phyloP scores from a whole-genome alignment of 106 monocot species.

The Allium sativum region DNA sequence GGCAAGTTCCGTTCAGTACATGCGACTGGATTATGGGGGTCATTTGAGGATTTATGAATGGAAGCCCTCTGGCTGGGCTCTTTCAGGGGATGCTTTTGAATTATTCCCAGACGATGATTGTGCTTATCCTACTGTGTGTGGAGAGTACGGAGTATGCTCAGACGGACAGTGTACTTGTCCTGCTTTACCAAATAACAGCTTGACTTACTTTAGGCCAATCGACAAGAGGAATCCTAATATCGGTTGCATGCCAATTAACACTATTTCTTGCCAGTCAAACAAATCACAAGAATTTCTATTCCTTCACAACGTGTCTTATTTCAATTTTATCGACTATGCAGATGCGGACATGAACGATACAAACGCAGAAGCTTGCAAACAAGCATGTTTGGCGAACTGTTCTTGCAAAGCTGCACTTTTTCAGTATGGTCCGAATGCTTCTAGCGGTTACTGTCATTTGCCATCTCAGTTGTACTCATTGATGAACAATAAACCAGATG shows the following conservation, averaged over 20 bases:
- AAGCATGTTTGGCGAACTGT: constrained; percentile 16
- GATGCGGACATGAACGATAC: not conserved
- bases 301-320: constrained; percentile 25
- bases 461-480: constrained; percentile 20
- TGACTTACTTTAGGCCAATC: not conserved
- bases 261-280: constrained; percentile 26
- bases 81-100: not conserved
- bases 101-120: constrained; percentile 2
- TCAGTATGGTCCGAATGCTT: not conserved
- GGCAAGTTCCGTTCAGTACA: not conserved
- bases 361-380: constrained; percentile 8
- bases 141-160: constrained; percentile 21
- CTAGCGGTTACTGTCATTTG: constrained; percentile 11
- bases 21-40: constrained; percentile 7
- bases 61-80: not conserved
- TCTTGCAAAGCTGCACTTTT: constrained; percentile 17
- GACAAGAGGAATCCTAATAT: not conserved
- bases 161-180: constrained; percentile 24
- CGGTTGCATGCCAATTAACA: constrained; percentile 5
- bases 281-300: constrained; percentile 17
- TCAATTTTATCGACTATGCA: constrained; percentile 8
- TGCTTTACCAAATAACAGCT: too few species aligned
- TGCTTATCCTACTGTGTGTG: constrained; percentile 17
- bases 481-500: constrained; percentile 3
- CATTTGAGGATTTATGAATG: constrained; percentile 14